phyloP scores from a whole-genome alignment of 1,139 yeast species.

The Eremothecium cymbalariae region DNA sequence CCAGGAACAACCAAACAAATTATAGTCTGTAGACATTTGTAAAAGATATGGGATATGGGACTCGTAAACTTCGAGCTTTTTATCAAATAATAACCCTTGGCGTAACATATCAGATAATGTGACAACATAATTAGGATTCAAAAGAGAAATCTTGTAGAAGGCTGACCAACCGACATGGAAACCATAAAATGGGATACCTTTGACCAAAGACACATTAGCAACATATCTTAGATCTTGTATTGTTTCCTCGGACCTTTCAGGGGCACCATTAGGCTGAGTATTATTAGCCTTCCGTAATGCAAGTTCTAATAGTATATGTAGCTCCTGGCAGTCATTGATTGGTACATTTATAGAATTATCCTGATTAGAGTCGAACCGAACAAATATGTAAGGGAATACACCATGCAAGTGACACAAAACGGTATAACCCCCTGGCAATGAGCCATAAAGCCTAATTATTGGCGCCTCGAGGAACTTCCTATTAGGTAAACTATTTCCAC shows the following conservation, averaged over 20 bases:
- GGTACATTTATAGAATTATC: conserved; percentile 22
- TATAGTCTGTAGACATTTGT: conserved; percentile 78
- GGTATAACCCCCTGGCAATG: conserved; percentile 46
- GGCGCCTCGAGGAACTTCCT: conserved; percentile 51
- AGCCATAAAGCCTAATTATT: conserved; percentile 68
- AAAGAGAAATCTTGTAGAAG: conserved; percentile 59
- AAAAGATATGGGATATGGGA: conserved; percentile 69
- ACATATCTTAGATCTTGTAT: conserved; percentile 38
- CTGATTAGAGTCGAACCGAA: conserved; percentile 54
- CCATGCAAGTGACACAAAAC: conserved; percentile 73
- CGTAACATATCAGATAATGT: conserved; percentile 55
- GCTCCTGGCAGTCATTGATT: conserved; percentile 24
- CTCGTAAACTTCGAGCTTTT: conserved; percentile 49
- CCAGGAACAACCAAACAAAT: conserved; percentile 82
- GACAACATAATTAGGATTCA: conserved; percentile 54
- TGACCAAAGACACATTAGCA: conserved; percentile 61
- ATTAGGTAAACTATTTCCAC: conserved; percentile 26
- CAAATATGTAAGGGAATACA: conserved; percentile 68
- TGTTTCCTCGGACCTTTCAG: conserved; percentile 1
- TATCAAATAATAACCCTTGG: conserved; percentile 37
- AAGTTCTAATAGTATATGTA: conserved; percentile 27
- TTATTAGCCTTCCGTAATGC: conserved; percentile 8
- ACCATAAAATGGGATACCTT: conserved; percentile 80
- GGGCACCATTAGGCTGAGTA: not conserved
- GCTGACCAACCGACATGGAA: conserved; percentile 56